Percentiles rank a stretch among this genome's conserved stretches.
phyloP scores from a whole-genome alignment of 2,329 filamentous ascomycete species.

The Phoma herbarum region DNA sequence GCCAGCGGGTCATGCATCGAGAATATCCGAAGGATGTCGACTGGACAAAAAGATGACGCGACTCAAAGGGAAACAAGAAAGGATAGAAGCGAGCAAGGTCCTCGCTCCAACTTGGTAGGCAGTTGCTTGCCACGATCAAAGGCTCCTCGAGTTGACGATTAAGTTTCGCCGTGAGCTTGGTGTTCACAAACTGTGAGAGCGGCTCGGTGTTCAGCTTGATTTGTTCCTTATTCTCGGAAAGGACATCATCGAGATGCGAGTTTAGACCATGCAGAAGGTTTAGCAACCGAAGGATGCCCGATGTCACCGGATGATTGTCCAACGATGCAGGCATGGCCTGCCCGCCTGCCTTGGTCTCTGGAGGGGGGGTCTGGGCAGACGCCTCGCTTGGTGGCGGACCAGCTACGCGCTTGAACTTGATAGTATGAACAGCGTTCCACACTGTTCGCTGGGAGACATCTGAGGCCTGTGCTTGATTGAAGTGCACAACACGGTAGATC shows the following conservation, averaged over 20 bases:
- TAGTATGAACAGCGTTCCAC: constrained; percentile 88
- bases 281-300: constrained; percentile 85
- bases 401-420: constrained; percentile 87
- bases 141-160: constrained; percentile 97
- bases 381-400: constrained; percentile 82
- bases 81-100: constrained; percentile 92
- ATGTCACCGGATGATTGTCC: constrained; percentile 82
- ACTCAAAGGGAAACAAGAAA: constrained; percentile 98
- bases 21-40: constrained; percentile 99
- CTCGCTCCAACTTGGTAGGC: constrained; percentile 94
- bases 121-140: constrained; percentile 95
- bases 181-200: constrained; percentile 94
- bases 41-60: constrained; percentile 93
- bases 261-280: constrained; percentile 94
- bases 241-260: constrained; percentile 88
- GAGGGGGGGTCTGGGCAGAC: constrained; percentile 65
- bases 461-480: constrained; percentile 66
- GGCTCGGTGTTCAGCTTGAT: constrained; percentile 81
- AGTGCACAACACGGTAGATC: constrained; percentile 93
- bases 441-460: constrained; percentile 78
- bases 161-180: constrained; percentile 95
- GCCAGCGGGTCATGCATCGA: constrained; percentile 96
- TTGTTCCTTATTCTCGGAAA: constrained; percentile 77
- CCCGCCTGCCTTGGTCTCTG: constrained; percentile 62
- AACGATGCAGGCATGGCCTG: constrained; percentile 79